A percentile compares a stretch with the other conserved stretches of the same genome.
Evolutionary conservation across 148 eudicot genomes (phyloP).

Genomic region (Cornus florida): DNA sequence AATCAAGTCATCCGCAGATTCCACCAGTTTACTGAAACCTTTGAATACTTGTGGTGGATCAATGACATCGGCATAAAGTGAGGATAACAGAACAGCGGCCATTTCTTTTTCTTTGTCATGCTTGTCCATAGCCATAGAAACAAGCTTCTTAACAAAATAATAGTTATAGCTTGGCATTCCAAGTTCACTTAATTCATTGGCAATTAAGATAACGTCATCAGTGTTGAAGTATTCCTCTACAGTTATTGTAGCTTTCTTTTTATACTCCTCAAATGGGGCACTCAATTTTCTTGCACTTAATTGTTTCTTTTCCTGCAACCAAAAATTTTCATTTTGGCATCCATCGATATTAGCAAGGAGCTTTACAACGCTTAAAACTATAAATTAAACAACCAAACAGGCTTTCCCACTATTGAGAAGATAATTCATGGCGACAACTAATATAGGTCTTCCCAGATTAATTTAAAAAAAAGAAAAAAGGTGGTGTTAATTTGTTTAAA

Average conservation of each 20-base stretch:
- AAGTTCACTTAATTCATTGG: slow-evolving; percentile 33
- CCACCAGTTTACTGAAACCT: slow-evolving; percentile 41
- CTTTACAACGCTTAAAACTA: too few relatives aligned
- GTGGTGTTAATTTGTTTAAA: neutral
- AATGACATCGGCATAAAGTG: slow-evolving; percentile 40
- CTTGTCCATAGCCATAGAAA: slow-evolving; percentile 47
- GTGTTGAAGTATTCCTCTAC: slow-evolving; percentile 45
- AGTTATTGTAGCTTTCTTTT: slow-evolving; percentile 29
- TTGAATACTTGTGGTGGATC: slow-evolving; percentile 37
- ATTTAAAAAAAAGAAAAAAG: neutral
- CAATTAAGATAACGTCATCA: slow-evolving; percentile 36
- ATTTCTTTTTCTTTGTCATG: slow-evolving; percentile 51
- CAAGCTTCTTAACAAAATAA: slow-evolving; percentile 44
- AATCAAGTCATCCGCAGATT: slow-evolving; percentile 42
- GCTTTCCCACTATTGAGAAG: too few relatives aligned
- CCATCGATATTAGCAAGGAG: too few relatives aligned
- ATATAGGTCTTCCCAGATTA: neutral
- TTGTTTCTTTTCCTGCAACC: slow-evolving; percentile 16
- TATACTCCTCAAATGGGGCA: slow-evolving; percentile 35
- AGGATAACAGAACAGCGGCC: slow-evolving; percentile 46
- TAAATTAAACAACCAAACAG: too few relatives aligned
- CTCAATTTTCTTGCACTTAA: slow-evolving; percentile 25
- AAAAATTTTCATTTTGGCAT: too few relatives aligned
- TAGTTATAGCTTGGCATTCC: slow-evolving; percentile 43
- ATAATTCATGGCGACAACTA: neutral